These are phyloP conservation scores for Ricinus communis DNA, from an alignment of 345 rosid species.

Conservation along the genomic window DNA sequence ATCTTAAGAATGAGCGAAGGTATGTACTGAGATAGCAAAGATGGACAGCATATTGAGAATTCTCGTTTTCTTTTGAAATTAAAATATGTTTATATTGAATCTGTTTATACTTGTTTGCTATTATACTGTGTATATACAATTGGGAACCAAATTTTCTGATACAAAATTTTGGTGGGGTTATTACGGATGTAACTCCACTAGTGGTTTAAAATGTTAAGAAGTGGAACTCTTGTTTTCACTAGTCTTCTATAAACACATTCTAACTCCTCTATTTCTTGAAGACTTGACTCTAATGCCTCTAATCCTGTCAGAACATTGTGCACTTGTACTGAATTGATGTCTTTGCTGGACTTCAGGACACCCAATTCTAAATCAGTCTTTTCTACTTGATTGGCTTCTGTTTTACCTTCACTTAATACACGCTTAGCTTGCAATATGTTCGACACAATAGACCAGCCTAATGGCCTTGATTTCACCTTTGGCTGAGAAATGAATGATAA, in stretches of 20 bases:
- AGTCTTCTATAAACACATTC: neutral
- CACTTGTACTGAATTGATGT: neutral
- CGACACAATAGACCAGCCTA: neutral
- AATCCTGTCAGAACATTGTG: conserved; percentile 1
- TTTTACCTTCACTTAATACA: conserved; percentile 1
- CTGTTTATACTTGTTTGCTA: too few species aligned
- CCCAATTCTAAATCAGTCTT: conserved; percentile 10
- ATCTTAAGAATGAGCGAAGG: too few species aligned
- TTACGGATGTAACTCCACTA: neutral
- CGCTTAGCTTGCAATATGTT: conserved; percentile 13
- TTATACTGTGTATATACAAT: neutral
- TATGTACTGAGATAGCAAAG: too few species aligned
- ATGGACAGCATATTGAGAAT: too few species aligned
- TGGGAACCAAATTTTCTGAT: too few species aligned
- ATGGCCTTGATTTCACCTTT: neutral
- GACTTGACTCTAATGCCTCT: conserved; percentile 1
- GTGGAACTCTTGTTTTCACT: too few species aligned
- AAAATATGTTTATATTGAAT: too few species aligned
- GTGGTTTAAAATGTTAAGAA: too few species aligned
- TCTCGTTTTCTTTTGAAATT: too few species aligned
- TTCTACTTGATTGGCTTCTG: conserved; percentile 3
- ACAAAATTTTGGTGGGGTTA: too few species aligned
- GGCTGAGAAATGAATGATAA: conserved; percentile 4
- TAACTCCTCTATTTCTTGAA: conserved; percentile 10
- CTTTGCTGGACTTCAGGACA: conserved; percentile 12